A percentile compares a stretch with the other conserved stretches of the same genome.
Conservation (phyloP, 257 asterid species). For the Cruciata laevipes region DNA sequence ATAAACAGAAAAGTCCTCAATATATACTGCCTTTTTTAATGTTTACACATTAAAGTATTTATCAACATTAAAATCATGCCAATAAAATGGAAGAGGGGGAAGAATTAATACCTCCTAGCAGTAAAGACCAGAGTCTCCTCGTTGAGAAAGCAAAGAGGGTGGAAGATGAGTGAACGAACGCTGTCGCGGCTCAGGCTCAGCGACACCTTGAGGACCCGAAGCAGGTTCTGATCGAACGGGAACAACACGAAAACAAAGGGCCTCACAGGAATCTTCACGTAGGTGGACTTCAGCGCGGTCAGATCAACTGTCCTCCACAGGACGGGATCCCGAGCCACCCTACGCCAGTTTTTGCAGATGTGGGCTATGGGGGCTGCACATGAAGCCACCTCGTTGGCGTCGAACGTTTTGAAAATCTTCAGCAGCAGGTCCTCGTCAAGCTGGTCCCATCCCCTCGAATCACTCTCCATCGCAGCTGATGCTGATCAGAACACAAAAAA, state of each 20-base stretch:
- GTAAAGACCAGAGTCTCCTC: conserved; percentile 61
- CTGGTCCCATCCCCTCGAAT: conserved; percentile 58
- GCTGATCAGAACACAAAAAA: conserved; percentile 5
- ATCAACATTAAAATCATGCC: too few relatives aligned
- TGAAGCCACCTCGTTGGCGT: conserved; percentile 31
- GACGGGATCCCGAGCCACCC: conserved; percentile 59
- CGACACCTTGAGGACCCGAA: conserved; percentile 57
- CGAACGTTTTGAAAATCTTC: conserved; percentile 42
- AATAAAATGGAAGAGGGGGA: not conserved
- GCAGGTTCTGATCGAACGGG: conserved; percentile 57
- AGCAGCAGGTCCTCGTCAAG: conserved; percentile 53
- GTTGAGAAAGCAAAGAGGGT: conserved; percentile 55
- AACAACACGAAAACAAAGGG: conserved; percentile 75
- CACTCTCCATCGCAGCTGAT: conserved; percentile 39
- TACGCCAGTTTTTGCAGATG: conserved; percentile 63
- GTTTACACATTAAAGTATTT: too few relatives aligned
- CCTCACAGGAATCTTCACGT: conserved; percentile 55
- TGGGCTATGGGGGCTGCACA: conserved; percentile 43
- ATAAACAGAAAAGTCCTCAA: too few relatives aligned
- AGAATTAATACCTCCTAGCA: conserved; percentile 68
- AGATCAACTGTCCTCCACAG: conserved; percentile 60
- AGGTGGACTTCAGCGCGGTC: conserved; percentile 50
- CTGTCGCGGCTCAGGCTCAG: conserved; percentile 53
- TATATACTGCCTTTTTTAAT: too few relatives aligned
- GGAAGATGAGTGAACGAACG: conserved; percentile 53